phyloP scores from a whole-genome alignment of 2,329 filamentous ascomycete species.

The Aspergillus ochraceoroseus region DNA sequence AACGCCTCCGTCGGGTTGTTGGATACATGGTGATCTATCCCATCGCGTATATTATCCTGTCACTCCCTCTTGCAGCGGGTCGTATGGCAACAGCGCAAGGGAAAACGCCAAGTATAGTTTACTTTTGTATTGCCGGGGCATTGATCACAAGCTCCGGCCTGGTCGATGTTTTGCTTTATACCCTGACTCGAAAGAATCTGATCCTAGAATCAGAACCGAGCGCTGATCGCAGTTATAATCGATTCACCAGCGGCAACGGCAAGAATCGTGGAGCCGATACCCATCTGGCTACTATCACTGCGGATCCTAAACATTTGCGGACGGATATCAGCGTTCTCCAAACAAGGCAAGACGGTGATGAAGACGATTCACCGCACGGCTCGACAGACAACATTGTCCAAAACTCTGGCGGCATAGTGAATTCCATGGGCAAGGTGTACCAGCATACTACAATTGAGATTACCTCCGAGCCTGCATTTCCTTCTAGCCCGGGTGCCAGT shows the following conservation, averaged over 20 bases:
- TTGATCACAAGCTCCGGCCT: slow-evolving; percentile 57
- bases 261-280: slow-evolving; percentile 28
- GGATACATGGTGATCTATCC: slow-evolving; percentile 48
- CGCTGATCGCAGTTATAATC: slow-evolving; percentile 35
- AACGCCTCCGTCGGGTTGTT: slow-evolving; percentile 41
- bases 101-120: slow-evolving; percentile 34
- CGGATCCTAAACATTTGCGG: slow-evolving; percentile 23
- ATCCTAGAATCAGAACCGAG: slow-evolving; percentile 49
- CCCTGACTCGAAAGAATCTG: slow-evolving; percentile 53
- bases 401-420: slow-evolving; percentile 28
- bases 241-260: slow-evolving; percentile 29
- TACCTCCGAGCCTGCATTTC: slow-evolving; percentile 35
- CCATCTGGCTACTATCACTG: slow-evolving; percentile 32
- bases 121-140: slow-evolving; percentile 51
- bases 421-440: slow-evolving; percentile 39
- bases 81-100: slow-evolving; percentile 42
- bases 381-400: slow-evolving; percentile 45
- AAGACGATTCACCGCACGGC: slow-evolving; percentile 35
- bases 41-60: slow-evolving; percentile 55
- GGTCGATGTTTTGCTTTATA: slow-evolving; percentile 56
- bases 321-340: slow-evolving; percentile 23
- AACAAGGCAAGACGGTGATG: slow-evolving; percentile 16
- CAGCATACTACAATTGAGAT: slow-evolving; percentile 45
- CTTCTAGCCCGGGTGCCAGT: slow-evolving; percentile 22
- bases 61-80: slow-evolving; percentile 57